These are phyloP conservation scores for Candolleomyces eurysporus DNA, from an alignment of 768 basidiomycete species.

Conservation along the genomic window DNA sequence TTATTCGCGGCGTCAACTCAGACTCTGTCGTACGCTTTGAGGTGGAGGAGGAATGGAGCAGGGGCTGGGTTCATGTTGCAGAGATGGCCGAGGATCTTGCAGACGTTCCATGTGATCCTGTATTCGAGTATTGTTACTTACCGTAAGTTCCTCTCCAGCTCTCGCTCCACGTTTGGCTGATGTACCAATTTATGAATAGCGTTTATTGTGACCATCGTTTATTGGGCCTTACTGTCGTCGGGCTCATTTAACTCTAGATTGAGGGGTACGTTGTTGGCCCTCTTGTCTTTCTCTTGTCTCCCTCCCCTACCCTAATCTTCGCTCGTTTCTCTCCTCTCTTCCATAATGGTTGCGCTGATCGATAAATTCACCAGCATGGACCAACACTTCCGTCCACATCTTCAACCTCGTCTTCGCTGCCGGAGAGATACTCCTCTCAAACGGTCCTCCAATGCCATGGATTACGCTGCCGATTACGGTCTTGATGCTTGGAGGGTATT, in stretches of 20 bases:
- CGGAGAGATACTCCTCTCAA: conserved; percentile 55
- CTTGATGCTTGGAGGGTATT: conserved; percentile 52
- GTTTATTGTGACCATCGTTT: conserved; percentile 62
- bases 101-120: conserved; percentile 54
- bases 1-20: conserved; percentile 60
- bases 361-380: conserved; percentile 42
- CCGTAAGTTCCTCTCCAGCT: conserved; percentile 41
- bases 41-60: not conserved
- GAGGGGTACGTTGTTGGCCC: not conserved
- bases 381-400: conserved; percentile 55
- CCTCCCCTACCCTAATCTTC: no score
- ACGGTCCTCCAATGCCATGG: conserved; percentile 51
- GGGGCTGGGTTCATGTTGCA: conserved; percentile 48
- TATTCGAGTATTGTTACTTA: conserved; percentile 49
- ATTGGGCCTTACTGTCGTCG: conserved; percentile 53
- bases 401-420: conserved; percentile 57
- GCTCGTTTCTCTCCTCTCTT: not conserved
- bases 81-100: conserved; percentile 52
- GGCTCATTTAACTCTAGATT: conserved; percentile 31
- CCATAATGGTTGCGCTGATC: not conserved
- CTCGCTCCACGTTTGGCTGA: not conserved
- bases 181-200: conserved; percentile 33
- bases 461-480: conserved; percentile 42
- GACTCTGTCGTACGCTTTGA: conserved; percentile 36
- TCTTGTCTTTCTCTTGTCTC: no score